phyloP scores from a whole-genome alignment of 257 asterid genomes.

The Paraleonurus japonicus region DNA sequence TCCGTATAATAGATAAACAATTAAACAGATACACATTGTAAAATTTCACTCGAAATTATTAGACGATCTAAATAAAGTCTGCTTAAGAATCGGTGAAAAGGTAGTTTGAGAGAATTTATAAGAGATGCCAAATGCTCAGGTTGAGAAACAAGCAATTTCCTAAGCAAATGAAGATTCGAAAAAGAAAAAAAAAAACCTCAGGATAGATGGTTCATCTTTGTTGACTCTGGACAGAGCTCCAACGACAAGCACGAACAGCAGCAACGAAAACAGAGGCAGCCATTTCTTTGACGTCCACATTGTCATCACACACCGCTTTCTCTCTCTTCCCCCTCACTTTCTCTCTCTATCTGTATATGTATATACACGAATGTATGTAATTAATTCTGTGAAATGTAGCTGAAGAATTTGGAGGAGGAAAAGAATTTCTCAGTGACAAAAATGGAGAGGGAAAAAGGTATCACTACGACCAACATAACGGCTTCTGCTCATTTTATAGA shows the following conservation, averaged over 20 bases:
- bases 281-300: constrained; percentile 40
- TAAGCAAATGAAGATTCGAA: not conserved
- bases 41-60: not conserved
- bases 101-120: too few species aligned
- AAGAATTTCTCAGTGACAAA: constrained; percentile 20
- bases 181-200: constrained; percentile 35
- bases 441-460: constrained; percentile 31
- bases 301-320: constrained; percentile 24
- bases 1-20: not conserved
- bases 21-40: not conserved
- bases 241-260: constrained; percentile 42
- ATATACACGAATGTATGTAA: not conserved
- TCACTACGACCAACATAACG: constrained; percentile 53
- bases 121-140: constrained; percentile 6
- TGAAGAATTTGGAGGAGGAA: constrained; percentile 15
- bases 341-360: constrained; percentile 15
- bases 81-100: not conserved
- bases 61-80: not conserved
- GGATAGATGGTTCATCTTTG: constrained; percentile 26
- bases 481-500: constrained; percentile 54
- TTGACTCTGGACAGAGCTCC: constrained; percentile 41
- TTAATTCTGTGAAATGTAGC: constrained; percentile 23
- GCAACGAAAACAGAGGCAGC: constrained; percentile 39
- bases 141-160: not conserved
- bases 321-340: constrained; percentile 5